Evolutionary conservation across 768 basidiomycete species (phyloP).

Genomic region (Collybia mongolica): DNA sequence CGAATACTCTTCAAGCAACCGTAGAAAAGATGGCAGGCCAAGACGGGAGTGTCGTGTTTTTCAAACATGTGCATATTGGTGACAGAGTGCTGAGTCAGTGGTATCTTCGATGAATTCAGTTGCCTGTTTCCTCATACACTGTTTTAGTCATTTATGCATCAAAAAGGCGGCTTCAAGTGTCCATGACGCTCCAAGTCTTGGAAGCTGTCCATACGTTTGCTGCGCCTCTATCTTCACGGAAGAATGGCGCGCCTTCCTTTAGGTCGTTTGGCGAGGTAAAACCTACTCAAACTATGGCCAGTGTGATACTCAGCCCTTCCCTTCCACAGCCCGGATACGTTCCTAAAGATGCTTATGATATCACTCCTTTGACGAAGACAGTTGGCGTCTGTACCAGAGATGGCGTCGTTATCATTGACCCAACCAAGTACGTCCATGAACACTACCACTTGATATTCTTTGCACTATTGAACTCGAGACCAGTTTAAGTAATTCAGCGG

Average conservation of each 20-base stretch:
- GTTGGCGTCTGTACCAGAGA: conserved; percentile 66
- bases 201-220: conserved; percentile 51
- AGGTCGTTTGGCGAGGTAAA: conserved; percentile 64
- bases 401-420: conserved; percentile 65
- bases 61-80: conserved; percentile 51
- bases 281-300: not conserved
- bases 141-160: conserved; percentile 64
- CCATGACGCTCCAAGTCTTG: conserved; percentile 51
- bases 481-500: conserved; percentile 39
- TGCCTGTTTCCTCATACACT: not conserved
- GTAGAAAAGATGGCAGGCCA: conserved; percentile 58
- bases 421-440: conserved; percentile 52
- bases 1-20: conserved; percentile 50
- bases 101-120: not conserved
- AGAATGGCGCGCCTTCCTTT: conserved; percentile 39
- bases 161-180: conserved; percentile 59
- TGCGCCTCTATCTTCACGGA: conserved; percentile 30
- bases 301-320: not conserved
- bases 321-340: conserved; percentile 59
- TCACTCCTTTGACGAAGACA: conserved; percentile 59
- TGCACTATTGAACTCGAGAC: not conserved
- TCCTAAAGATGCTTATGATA: conserved; percentile 65
- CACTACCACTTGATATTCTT: not conserved
- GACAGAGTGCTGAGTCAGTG: conserved; percentile 56
- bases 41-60: conserved; percentile 60